Percentiles rank a stretch among this genome's conserved stretches.
Conservation (phyloP, 306 rosid species). For the Vigna mungo region DNA sequence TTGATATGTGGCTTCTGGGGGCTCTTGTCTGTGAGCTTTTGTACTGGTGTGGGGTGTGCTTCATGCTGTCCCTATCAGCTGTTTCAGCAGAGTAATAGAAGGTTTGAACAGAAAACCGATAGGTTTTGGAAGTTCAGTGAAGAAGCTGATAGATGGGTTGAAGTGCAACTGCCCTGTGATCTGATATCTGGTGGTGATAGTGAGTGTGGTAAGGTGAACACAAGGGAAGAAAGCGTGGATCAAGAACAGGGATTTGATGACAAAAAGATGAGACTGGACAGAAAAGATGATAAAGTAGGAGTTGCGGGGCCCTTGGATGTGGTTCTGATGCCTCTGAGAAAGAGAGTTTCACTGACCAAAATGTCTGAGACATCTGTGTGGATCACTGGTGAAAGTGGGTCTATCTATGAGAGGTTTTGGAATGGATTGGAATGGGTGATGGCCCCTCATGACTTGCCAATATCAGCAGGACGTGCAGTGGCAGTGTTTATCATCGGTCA, state of each 20-base stretch:
- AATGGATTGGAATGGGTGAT: slow-evolving; percentile 94
- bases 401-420: slow-evolving; percentile 95
- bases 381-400: slow-evolving; percentile 91
- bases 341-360: slow-evolving; percentile 79
- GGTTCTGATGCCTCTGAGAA: slow-evolving; percentile 60
- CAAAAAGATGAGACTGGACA: slow-evolving; percentile 35
- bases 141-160: slow-evolving; percentile 76
- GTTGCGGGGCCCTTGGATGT: slow-evolving; percentile 39
- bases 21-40: slow-evolving; percentile 47
- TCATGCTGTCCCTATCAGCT: slow-evolving; percentile 65
- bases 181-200: slow-evolving; percentile 64
- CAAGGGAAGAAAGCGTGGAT: slow-evolving; percentile 23
- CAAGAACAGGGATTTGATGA: slow-evolving; percentile 46
- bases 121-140: slow-evolving; percentile 85
- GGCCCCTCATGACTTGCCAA: slow-evolving; percentile 88
- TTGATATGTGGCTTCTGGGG: slow-evolving; percentile 59
- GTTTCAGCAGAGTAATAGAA: slow-evolving; percentile 49
- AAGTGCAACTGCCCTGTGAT: slow-evolving; percentile 78
- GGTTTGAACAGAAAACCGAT: slow-evolving; percentile 79
- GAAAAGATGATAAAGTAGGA: slow-evolving; percentile 37
- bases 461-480: slow-evolving; percentile 62
- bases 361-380: slow-evolving; percentile 81
- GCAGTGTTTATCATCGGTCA: slow-evolving; percentile 73
- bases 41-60: slow-evolving; percentile 46
- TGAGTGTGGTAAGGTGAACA: slow-evolving; percentile 47